These are phyloP conservation scores for Entomortierella beljakovae DNA, from an alignment of 192 early-diverging fungal genomes.

Conservation along the genomic window DNA sequence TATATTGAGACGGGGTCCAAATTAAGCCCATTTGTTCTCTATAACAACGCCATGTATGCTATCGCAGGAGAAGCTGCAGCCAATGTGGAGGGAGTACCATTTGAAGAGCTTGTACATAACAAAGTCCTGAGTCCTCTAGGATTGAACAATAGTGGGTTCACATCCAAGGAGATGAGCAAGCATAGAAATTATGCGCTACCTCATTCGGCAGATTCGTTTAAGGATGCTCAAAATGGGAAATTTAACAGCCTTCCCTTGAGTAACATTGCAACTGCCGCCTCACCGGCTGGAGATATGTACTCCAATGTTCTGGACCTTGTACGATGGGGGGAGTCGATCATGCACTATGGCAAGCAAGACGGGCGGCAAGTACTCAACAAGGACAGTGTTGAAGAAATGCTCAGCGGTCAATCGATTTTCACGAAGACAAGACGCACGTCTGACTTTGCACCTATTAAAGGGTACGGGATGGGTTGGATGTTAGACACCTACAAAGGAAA, in stretches of 20 bases:
- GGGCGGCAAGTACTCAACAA: neutral
- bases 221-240: constrained; percentile 16
- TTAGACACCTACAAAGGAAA: constrained; percentile 11
- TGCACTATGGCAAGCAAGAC: neutral
- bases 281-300: constrained; percentile 20
- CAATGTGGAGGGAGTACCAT: constrained; percentile 24
- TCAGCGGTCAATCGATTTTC: neutral
- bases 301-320: constrained; percentile 6
- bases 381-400: neutral
- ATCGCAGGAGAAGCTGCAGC: constrained; percentile 34
- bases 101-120: constrained; percentile 1
- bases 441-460: neutral
- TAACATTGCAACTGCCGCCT: neutral
- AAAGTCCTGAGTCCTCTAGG: constrained; percentile 23
- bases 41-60: constrained; percentile 20
- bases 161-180: constrained; percentile 23
- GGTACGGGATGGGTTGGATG: constrained; percentile 5
- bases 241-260: constrained; percentile 11
- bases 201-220: constrained; percentile 11
- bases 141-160: constrained; percentile 22
- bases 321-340: neutral
- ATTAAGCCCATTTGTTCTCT: neutral
- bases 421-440: neutral
- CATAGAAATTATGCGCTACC: constrained; percentile 18
- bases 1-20: constrained; percentile 6